phyloP scores from a whole-genome alignment of 441 rosid species.

The Jatropha multifida region DNA sequence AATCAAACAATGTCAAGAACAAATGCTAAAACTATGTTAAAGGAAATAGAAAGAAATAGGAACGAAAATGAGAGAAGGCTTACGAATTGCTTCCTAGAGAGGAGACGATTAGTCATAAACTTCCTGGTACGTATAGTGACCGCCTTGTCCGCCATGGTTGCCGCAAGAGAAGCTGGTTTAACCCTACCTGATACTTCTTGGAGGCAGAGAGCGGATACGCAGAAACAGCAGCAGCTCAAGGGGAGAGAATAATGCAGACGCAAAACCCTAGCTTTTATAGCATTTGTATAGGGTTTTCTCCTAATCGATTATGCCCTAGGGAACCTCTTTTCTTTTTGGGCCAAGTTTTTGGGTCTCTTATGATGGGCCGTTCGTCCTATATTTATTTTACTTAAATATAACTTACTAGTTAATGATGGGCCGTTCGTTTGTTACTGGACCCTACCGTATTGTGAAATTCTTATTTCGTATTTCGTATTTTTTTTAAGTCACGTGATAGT shows the following conservation, averaged over 20 bases:
- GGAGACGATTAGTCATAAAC: conserved; percentile 93
- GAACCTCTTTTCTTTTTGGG: not conserved
- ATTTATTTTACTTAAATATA: no score
- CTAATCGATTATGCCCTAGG: not conserved
- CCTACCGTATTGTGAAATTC: no score
- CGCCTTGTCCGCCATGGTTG: conserved; percentile 83
- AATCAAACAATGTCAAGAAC: no score
- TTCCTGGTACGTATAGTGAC: conserved; percentile 78
- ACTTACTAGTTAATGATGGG: no score
- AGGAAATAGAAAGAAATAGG: no score
- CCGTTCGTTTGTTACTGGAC: no score
- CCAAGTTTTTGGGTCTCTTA: not conserved
- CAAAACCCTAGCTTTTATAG: conserved; percentile 36
- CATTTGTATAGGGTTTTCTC: conserved; percentile 19
- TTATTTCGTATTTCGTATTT: no score
- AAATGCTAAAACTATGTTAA: no score
- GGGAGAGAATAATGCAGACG: accelerated
- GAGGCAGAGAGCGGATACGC: not conserved
- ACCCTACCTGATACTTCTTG: not conserved
- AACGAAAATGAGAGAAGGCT: conserved; percentile 22
- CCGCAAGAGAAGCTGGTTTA: not conserved
- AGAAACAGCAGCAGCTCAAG: conserved; percentile 4
- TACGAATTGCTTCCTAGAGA: conserved; percentile 88
- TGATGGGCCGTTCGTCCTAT: not conserved
- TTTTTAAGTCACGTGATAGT: not conserved